Percentiles rank a stretch among this genome's conserved stretches.
Conservation (phyloP, 2,329 filamentous ascomycete genomes). For the Aspergillus pseudoterreus region DNA sequence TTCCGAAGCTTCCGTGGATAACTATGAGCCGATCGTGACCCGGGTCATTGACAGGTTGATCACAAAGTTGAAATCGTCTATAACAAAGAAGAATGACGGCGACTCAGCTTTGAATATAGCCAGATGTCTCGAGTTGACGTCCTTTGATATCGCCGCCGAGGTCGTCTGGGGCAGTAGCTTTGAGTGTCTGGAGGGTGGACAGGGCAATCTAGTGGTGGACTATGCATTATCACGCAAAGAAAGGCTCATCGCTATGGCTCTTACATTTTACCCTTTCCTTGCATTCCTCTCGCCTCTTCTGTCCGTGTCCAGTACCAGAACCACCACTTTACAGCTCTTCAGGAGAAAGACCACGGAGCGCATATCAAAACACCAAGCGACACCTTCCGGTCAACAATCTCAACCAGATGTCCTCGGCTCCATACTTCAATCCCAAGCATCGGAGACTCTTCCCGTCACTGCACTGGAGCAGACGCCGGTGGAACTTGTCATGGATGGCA, state of each 20-base stretch:
- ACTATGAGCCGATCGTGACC: slow-evolving; percentile 22
- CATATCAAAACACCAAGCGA: background rate
- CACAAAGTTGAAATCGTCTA: background rate
- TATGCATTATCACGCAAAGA: background rate
- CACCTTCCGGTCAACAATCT: background rate
- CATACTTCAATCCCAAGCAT: background rate
- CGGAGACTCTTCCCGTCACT: background rate
- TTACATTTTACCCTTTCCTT: background rate
- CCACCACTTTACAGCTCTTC: background rate
- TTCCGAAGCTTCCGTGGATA: slow-evolving; percentile 14
- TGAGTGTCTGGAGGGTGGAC: slow-evolving; percentile 4
- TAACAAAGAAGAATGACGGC: background rate
- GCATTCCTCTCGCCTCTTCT: background rate
- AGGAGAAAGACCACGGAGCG: background rate
- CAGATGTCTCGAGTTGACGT: slow-evolving; percentile 8
- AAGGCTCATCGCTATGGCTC: background rate
- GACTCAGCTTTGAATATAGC: slow-evolving; percentile 4
- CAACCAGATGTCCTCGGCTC: slow-evolving; percentile 7
- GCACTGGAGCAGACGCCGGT: slow-evolving; percentile 7
- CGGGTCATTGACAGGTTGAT: slow-evolving; percentile 18
- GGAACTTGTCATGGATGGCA: slow-evolving; percentile 6
- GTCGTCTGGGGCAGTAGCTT: slow-evolving; percentile 8
- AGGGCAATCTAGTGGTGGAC: slow-evolving; percentile 6
- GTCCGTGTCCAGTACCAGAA: background rate
- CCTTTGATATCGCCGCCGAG: slow-evolving; percentile 14